Evolutionary conservation across 2,329 filamentous ascomycete genomes (phyloP).

Genomic region (Zymoseptoria crescenta): DNA sequence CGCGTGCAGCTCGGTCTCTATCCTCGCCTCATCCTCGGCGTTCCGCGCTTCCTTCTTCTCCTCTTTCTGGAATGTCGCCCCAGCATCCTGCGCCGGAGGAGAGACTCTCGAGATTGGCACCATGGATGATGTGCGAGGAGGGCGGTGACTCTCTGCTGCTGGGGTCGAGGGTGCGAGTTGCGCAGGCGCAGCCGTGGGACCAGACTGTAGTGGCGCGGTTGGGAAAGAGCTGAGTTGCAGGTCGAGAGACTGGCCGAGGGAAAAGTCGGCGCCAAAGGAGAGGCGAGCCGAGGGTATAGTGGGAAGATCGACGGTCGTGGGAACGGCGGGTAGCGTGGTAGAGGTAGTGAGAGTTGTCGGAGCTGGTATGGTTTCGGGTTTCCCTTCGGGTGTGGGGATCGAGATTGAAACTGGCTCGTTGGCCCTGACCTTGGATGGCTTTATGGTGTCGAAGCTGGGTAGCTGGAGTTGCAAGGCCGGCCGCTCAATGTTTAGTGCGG

Average conservation of each 20-base stretch:
- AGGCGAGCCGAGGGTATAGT: background rate
- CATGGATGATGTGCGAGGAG: background rate
- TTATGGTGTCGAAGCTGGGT: background rate
- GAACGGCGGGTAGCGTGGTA: background rate
- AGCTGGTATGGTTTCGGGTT: background rate
- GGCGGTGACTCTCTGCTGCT: background rate
- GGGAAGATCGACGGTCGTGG: background rate
- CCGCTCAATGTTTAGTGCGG: background rate
- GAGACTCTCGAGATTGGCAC: background rate
- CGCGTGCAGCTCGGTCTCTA: background rate
- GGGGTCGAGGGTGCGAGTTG: background rate
- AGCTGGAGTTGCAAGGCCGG: background rate
- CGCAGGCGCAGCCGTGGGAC: background rate
- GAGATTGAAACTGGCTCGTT: background rate
- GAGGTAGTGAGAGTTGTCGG: background rate
- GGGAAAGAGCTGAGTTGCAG: constrained; percentile 15
- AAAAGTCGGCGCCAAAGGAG: background rate
- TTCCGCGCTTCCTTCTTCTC: constrained; percentile 4
- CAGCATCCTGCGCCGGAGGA: background rate
- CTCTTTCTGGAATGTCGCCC: background rate
- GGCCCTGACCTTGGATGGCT: background rate
- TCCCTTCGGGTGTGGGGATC: background rate
- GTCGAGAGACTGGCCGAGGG: constrained; percentile 9
- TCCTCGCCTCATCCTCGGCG: background rate
- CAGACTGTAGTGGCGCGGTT: constrained; percentile 1